phyloP scores from a whole-genome alignment of 495 filamentous ascomycete genomes.

The Aspergillus heteromorphus region DNA sequence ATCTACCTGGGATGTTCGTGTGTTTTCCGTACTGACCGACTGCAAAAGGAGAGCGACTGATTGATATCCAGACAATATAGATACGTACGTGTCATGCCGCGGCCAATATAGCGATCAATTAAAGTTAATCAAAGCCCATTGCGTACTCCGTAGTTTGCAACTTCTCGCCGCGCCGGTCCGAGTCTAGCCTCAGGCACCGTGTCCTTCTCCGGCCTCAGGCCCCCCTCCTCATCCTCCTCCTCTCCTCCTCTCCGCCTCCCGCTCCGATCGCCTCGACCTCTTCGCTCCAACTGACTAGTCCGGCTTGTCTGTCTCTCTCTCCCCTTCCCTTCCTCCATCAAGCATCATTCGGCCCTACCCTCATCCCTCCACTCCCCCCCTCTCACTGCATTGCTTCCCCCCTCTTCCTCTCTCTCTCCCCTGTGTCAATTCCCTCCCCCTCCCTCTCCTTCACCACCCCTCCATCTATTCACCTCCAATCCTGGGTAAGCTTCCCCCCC shows the following conservation, averaged over 20 bases:
- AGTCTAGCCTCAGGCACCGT: slow-evolving; percentile 8
- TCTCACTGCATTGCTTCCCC: not conserved
- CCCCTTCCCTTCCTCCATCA: slow-evolving; percentile 1
- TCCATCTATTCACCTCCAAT: slow-evolving; percentile 7
- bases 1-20: not conserved
- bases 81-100: not conserved
- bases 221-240: slow-evolving; percentile 4
- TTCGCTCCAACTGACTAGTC: not conserved
- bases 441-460: not conserved
- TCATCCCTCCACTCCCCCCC: slow-evolving; percentile 5
- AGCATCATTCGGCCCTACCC: not conserved
- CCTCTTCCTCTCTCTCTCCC: not conserved
- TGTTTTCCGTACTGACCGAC: too few relatives aligned
- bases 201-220: not conserved
- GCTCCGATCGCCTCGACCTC: slow-evolving; percentile 7
- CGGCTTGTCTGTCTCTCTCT: not conserved
- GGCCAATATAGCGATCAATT: not conserved
- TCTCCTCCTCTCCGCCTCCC: slow-evolving; percentile 14
- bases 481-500: slow-evolving; percentile 12
- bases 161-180: not conserved
- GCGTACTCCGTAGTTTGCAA: not conserved
- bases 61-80: not conserved
- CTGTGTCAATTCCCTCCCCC: slow-evolving; percentile 5
- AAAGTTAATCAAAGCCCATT: not conserved
- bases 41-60: not conserved